Percentiles rank a stretch among this genome's conserved stretches.
Conservation (phyloP, 2,329 filamentous ascomycete genomes). For the Fusarium sterilihyphosum region DNA sequence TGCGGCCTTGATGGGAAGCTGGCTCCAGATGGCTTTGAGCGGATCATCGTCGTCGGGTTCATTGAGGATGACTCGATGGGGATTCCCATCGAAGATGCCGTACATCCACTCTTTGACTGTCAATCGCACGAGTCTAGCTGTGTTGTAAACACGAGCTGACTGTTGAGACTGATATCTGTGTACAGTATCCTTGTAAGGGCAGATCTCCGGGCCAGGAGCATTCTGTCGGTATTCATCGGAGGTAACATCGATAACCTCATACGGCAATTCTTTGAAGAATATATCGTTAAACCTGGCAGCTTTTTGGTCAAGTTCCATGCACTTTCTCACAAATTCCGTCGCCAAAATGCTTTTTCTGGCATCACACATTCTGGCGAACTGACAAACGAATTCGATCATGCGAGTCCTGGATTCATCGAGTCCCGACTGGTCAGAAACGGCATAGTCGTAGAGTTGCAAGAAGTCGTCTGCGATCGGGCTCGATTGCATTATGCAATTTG, state of each 20-base stretch:
- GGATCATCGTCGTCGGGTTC: background rate
- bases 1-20: background rate
- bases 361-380: background rate
- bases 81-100: background rate
- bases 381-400: background rate
- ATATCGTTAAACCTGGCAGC: background rate
- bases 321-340: background rate
- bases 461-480: background rate
- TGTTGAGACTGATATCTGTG: slow-evolving; percentile 4
- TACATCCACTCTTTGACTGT: background rate
- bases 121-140: background rate
- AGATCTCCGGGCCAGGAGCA: background rate
- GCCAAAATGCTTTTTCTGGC: background rate
- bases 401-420: background rate
- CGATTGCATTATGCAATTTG: slow-evolving; percentile 1
- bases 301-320: background rate
- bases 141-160: background rate
- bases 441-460: background rate
- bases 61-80: background rate
- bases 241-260: background rate
- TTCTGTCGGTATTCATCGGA: background rate
- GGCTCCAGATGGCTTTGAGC: background rate
- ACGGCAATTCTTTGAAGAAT: background rate
- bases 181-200: background rate
- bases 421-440: background rate